Conservation (phyloP, 2,329 filamentous ascomycete species). For the Diplocarpon mali region DNA sequence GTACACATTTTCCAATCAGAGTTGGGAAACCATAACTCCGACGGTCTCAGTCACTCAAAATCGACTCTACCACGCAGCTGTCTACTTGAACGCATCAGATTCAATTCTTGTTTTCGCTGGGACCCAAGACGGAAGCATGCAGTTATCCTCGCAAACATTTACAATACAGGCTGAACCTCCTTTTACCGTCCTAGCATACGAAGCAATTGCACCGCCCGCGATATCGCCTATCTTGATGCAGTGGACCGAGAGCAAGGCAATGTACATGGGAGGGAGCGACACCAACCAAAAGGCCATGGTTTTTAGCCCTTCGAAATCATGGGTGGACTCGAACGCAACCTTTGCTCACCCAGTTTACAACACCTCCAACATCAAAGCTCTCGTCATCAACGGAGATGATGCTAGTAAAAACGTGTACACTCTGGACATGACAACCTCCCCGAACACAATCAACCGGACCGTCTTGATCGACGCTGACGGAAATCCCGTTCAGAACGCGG, state of each 20-base stretch:
- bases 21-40: constrained; percentile 46
- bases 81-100: constrained; percentile 59
- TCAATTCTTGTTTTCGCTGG: constrained; percentile 76
- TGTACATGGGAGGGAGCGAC: constrained; percentile 62
- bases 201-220: constrained; percentile 49
- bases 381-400: constrained; percentile 61
- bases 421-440: constrained; percentile 63
- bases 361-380: constrained; percentile 47
- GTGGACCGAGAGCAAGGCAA: constrained; percentile 60
- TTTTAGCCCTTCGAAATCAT: constrained; percentile 53
- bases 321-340: constrained; percentile 55
- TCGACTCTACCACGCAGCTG: constrained; percentile 62
- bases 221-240: constrained; percentile 60
- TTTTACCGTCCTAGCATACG: constrained; percentile 48
- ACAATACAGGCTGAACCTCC: constrained; percentile 56
- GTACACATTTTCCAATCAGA: constrained; percentile 44
- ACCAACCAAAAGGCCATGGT: constrained; percentile 60
- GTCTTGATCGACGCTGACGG: constrained; percentile 54
- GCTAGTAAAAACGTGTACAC: constrained; percentile 67
- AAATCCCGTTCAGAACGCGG: constrained; percentile 36
- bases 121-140: constrained; percentile 45
- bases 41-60: constrained; percentile 36
- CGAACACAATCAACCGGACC: constrained; percentile 63
- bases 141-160: constrained; percentile 63
- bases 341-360: constrained; percentile 50